Evolutionary conservation across 2,329 filamentous ascomycete species (phyloP), one percentile per base, ranked within the genome.

Genomic region (Acrodontium crateriforme): DNA sequence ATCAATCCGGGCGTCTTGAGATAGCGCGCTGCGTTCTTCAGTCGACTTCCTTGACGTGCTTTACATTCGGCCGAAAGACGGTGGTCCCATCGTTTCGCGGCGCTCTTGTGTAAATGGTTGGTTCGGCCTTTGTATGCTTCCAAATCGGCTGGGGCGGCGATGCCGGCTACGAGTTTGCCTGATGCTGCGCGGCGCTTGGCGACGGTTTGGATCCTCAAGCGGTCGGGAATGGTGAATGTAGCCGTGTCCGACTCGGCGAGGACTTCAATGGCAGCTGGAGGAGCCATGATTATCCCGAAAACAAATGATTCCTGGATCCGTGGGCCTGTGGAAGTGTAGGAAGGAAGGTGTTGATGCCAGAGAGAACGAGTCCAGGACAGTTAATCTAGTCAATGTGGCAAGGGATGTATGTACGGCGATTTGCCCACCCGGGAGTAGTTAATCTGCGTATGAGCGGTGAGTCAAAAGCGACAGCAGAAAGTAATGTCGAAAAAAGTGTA

Each of bases 1-100:
- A 98, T 89, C 34, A 94, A 59, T 10, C 79, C 84, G 1, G 84
- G 82, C 20, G 67, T 81, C 48, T 78, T 78, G 29, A 95, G 69
- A 50, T 75, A 78, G 31, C 69, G 70, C 24, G 85, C 85, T 4
- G 85, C 84, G 35, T 69, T 66, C 56, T 95, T 95, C 35, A 95
- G 62, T n/a, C 75, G 76, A 38, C 56, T 62, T 19, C 58, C 57
- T 30, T 55, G 55, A 11, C 62, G 48, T 9, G 44, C 51, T 70
- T 81, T 18, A 67, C 74, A 53, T 71, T 65, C 60, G 19, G 41
- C 34, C 32, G 44, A 59, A 31, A 65, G 41, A 11, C 54, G 52
- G 35, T 62, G 69, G 49, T 92, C 80, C 78, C 81, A 94, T 53
- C 74, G 63, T 53, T 77, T 83, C 3, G 87, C 79, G 47, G 74